Conservation (phyloP, 129 eudicot genomes). For the Lactuca sativa region DNA sequence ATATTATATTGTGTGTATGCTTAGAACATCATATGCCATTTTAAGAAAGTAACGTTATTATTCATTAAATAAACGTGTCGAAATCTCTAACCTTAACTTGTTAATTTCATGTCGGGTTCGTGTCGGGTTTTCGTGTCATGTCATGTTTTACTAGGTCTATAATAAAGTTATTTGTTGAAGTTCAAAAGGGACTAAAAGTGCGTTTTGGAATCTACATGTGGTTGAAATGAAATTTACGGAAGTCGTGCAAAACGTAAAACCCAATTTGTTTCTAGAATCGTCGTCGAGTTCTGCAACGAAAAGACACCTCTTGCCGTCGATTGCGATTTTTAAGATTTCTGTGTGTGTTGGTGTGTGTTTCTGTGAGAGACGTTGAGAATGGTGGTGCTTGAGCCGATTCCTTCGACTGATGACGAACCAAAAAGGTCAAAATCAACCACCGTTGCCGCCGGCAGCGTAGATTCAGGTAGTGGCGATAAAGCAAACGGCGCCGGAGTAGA, state of each 20-base stretch:
- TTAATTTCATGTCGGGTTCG: too few species aligned
- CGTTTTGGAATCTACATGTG: neutral
- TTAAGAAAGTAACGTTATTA: too few species aligned
- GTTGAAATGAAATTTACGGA: constrained; percentile 1
- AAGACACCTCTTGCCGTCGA: constrained; percentile 1
- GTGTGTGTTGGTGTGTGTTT: constrained; percentile 7
- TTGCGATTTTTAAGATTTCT: constrained; percentile 2
- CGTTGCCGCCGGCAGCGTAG: constrained; percentile 4
- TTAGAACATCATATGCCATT: too few species aligned
- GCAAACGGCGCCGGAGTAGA: constrained; percentile 1
- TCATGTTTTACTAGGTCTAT: too few species aligned
- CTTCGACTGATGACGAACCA: constrained; percentile 14
- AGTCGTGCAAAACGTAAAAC: neutral
- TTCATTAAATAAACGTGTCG: too few species aligned
- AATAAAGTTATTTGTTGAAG: neutral
- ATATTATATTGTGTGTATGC: too few species aligned
- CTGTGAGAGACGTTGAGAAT: constrained; percentile 28
- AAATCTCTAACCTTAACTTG: too few species aligned
- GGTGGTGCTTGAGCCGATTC: constrained; percentile 56
- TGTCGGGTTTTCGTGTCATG: too few species aligned
- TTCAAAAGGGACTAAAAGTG: neutral
- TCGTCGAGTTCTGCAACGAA: neutral
- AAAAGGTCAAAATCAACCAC: constrained; percentile 19
- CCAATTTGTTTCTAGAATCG: constrained; percentile 16
- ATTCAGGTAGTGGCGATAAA: constrained; percentile 20